Base-by-base conservation (phyloP, 805 yeast genomes). In the Suhomyces prunicola region DNA sequence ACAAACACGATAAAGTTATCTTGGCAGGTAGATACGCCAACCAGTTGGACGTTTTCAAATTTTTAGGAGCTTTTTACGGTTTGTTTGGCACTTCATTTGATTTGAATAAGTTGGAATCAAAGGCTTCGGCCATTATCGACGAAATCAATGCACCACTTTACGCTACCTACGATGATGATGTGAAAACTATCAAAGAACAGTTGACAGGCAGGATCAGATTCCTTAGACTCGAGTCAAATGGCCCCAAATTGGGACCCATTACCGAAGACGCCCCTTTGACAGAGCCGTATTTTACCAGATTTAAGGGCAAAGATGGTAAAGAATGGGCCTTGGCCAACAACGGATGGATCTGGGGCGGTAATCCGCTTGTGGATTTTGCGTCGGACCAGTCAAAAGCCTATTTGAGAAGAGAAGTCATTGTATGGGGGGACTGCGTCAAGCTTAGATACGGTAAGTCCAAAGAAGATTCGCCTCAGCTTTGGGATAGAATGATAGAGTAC, bases 341-440 rank as follows among this genome's bases (percentile, higher is more conserved):
- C 64, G 99, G 99, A 46, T 93, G 98, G 97, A 90, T 94, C 52
- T 93, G 99, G 99, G 92, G 90, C 50, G 97, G 97, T 9, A 86
- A 93, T 60, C 97, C 98, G 1, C 71, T 92, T 53, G 87, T 90
- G 2, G 98, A 93, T 71, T 93, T 93, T 79, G 99, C 98, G 0
- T 87, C 96, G 0, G 69, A 78, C 27, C 61, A 84, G 51, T 84
- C 96, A 5, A 87, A 83, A 63, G 92, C 96, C 4, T 93, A 94
- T 65, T 71, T 93, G 48, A 79, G 96, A 50, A 82, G 99, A 65
- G 97, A 93, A 68, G 96, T 93, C 10, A 91, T 93, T 59, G 89
- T 93, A 24, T 93, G 99, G 99, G 94, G 97, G 2, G 99, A 93
- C 66, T 93, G 99, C 76, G 92, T 93, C 52, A 93, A 93, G 67